Evolutionary conservation across 2,329 filamentous ascomycete genomes (phyloP), one percentile per base, ranked within the genome.

Genomic region (Colletotrichum abscissum): DNA sequence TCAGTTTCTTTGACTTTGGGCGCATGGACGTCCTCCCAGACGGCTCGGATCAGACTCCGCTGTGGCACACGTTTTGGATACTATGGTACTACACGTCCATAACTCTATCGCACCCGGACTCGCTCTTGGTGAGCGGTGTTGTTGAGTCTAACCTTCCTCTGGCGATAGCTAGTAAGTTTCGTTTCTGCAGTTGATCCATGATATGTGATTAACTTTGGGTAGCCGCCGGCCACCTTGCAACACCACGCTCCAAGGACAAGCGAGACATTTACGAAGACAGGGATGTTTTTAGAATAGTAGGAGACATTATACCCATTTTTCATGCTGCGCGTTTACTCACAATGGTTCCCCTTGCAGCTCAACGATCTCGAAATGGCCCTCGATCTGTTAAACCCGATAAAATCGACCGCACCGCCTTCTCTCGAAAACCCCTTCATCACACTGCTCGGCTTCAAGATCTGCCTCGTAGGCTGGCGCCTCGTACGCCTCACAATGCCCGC

Each of bases 51-150:
- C 67, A 69, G 14, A 69, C 67, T 8, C 67, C 67, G 11, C n/a
- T 69, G 11, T 69, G 67, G 67, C 67, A 69, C 22, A 69, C 59
- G 12, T 69, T 69, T 54, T 69, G 67, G 67, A 65, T 69, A 2
- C 16, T 69, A 3, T 69, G 67, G 67, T 69, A 69, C 5, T 69
- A 69, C 28, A 69, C 67, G 1, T 69, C 67, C n/a, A 69, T 69
- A 14, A 69, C 67, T 16, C 9, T 69, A 4, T 69, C 67, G 0
- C 67, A 69, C 14, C 67, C 67, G 6, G 67, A 69, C 54, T 69
- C 67, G 2, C 33, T 69, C 1, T 38, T 69, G 1, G 67, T 69
- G 5, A 69, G 59, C 12, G 67, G 67, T n/a, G 67, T 69, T 5
- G 67, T 69, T 5, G 67, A 69, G 49, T 69, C 67, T 1, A 69